Conservation (phyloP, 2,329 filamentous ascomycete genomes). For the Colletotrichum filicis region DNA sequence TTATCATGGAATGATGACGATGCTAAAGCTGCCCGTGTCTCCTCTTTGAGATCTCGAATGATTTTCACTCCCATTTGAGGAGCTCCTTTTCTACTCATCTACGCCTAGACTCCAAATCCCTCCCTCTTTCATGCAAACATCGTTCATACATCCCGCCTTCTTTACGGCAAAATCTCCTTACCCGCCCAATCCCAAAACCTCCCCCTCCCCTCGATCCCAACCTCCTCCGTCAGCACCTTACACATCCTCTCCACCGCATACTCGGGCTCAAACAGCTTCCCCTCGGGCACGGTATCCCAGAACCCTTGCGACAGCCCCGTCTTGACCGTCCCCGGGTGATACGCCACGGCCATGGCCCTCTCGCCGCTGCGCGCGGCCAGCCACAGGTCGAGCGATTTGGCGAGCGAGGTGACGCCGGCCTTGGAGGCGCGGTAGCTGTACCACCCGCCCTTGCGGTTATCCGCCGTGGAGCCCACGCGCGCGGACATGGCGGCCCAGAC, state of each 20-base stretch:
- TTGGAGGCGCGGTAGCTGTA: constrained; percentile 84
- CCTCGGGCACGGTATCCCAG: constrained; percentile 71
- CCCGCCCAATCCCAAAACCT: constrained; percentile 78
- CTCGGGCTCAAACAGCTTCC: constrained; percentile 73
- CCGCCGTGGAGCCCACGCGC: constrained; percentile 78
- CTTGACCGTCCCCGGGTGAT: constrained; percentile 86
- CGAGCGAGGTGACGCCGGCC: constrained; percentile 76
- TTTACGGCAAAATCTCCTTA: constrained; percentile 68
- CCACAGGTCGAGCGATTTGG: constrained; percentile 77
- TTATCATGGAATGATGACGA: constrained; percentile 2
- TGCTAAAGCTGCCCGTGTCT: neutral
- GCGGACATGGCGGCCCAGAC: constrained; percentile 82
- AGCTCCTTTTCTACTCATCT: neutral
- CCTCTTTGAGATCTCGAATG: neutral
- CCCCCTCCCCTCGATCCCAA: constrained; percentile 64
- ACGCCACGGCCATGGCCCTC: constrained; percentile 73
- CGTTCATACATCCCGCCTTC: constrained; percentile 28
- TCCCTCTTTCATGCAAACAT: neutral
- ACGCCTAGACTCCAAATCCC: too few species aligned
- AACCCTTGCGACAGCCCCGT: constrained; percentile 79
- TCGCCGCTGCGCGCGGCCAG: constrained; percentile 66
- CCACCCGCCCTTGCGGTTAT: constrained; percentile 83
- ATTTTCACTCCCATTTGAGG: neutral
- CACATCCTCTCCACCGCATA: constrained; percentile 74
- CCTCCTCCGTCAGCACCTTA: constrained; percentile 63